Evolutionary conservation across 2,329 filamentous ascomycete genomes (phyloP), one percentile per base, ranked within the genome.

Genomic region (Cladosporium austrohemisphaericum): DNA sequence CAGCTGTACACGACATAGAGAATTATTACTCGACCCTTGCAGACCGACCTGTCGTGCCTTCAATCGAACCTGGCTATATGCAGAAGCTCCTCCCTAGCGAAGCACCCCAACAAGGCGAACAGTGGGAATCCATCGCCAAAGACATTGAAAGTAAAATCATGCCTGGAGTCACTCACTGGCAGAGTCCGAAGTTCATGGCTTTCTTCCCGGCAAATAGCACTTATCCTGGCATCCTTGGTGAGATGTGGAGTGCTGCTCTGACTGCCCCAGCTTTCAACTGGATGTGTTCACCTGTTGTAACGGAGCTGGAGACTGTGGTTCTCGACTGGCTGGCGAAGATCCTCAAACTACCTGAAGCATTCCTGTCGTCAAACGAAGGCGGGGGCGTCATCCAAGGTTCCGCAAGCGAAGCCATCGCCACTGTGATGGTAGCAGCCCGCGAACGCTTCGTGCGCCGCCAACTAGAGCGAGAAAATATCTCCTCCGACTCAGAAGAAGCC

Each of bases 361-460:
- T 84, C 64, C 72, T 86, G 16, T 92, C 86, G 40, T 81, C 83
- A 0, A 85, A 83, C 0, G 77, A 82, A 51, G 90, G 90, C 31
- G 92, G 92, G 16, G 92, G 92, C 25, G 90, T 96, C n/a, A 93
- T 97, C 54, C 91, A 96, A 66, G 90, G 92, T 18, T 90, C 84
- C 26, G 91, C 92, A 0, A 90, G 85, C 52, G 92, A 97, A 71
- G 88, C 90, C 11, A 79, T 95, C 35, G 80, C 93, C 5, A 94
- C 88, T 0, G 84, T 86, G 56, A 86, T 96, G 76, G 85, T 94
- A 2, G 90, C 90, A 2, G 92, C 92, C 0, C 76, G 91, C 10
- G 92, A 96, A 64, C 80, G 86, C 64, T 88, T 86, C 62, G 76
- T 93, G 5, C 74, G 78, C 16, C 77, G 81, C 49, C 78, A 78